Evolutionary conservation across 108 stramenopile species (phyloP).

Genomic region (Fistulifera solaris): DNA sequence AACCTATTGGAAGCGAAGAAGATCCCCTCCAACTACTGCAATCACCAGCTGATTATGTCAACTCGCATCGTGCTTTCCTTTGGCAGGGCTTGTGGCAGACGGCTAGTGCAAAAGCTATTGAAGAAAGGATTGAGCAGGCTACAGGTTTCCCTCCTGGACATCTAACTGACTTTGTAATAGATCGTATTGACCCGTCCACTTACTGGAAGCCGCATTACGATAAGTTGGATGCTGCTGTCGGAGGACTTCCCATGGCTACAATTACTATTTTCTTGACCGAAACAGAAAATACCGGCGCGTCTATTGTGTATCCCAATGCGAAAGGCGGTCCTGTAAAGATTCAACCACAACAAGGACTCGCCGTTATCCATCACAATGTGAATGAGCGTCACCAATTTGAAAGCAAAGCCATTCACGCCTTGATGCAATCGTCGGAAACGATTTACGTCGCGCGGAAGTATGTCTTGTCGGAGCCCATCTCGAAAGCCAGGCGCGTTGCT

Average conservation of each 20-base stretch:
- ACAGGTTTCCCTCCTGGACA: conserved; percentile 75
- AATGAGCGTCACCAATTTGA: conserved; percentile 63
- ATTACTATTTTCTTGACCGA: conserved; percentile 76
- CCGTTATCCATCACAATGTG: conserved; percentile 81
- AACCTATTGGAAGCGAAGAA: conserved; percentile 18
- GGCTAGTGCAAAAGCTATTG: conserved; percentile 55
- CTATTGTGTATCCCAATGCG: conserved; percentile 50
- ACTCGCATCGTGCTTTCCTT: conserved; percentile 50
- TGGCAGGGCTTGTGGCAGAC: conserved; percentile 70
- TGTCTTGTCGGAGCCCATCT: conserved; percentile 55
- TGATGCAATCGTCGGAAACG: conserved; percentile 26
- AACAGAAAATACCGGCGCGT: conserved; percentile 27
- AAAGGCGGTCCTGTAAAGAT: conserved; percentile 51
- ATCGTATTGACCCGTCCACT: conserved; percentile 47
- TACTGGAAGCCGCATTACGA: conserved; percentile 60
- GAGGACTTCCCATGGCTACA: conserved; percentile 44
- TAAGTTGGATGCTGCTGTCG: conserved; percentile 9
- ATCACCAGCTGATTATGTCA: conserved; percentile 23
- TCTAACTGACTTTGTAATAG: conserved; percentile 69
- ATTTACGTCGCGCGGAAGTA: conserved; percentile 78
- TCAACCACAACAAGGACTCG: conserved; percentile 59
- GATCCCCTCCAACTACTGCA: conserved; percentile 45
- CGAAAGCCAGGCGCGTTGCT: conserved; percentile 44
- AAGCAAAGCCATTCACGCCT: conserved; percentile 46
- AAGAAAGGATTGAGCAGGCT: conserved; percentile 83